Base-by-base conservation (phyloP, 164 flowering plant genomes). In the Houttuynia cordata region DNA sequence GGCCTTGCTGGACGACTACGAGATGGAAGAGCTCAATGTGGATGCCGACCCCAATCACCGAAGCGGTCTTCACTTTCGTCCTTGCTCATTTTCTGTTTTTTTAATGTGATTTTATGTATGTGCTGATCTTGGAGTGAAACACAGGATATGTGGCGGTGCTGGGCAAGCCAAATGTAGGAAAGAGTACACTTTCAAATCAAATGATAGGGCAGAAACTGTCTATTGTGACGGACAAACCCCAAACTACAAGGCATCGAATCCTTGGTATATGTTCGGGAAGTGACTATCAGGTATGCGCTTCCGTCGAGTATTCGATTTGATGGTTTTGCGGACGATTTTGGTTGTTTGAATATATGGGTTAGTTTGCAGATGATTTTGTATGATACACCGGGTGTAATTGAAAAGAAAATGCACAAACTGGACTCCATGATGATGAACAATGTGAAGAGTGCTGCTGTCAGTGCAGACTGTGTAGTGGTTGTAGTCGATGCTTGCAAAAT, bases 381-480 rank as follows among this genome's bases (percentile, higher is more conserved):
- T 67, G 99, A 94, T 63, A 94, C 99, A 64, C 97, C 99, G 57
- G 99, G 99, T 67, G 91, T 94, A 62, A 88, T 94, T 67, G 90
- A 81, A 79, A 91, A 85, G 82, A 78, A 85, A 77, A 85, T 91
- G 90, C 95, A 87, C 81, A 87, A 84, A 74, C 77, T 94, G 79
- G 97, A 94, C 69, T 66, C 91, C 4, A 88, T 91, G 96, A 94
- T 94, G 97, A 94, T 94, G 97, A 91, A 81, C 63, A 94, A 91
- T 81, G 97, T 91, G 20, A 85, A 90, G 8, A 85, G 81, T 72
- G 97, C 97, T 62, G 79, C 87, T 7, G 47, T 84, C 42, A 82
- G 84, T 80, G 97, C 99, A 37, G 96, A 94, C 63, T 94, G 97
- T 78, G 93, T 87, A 7, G 45, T 94, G 58, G 80, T 94, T 59